Evolutionary conservation across 352 stramenopile genomes (phyloP), one percentile per base, ranked within the genome.

Genomic region (Phytopythium ostracodes): DNA sequence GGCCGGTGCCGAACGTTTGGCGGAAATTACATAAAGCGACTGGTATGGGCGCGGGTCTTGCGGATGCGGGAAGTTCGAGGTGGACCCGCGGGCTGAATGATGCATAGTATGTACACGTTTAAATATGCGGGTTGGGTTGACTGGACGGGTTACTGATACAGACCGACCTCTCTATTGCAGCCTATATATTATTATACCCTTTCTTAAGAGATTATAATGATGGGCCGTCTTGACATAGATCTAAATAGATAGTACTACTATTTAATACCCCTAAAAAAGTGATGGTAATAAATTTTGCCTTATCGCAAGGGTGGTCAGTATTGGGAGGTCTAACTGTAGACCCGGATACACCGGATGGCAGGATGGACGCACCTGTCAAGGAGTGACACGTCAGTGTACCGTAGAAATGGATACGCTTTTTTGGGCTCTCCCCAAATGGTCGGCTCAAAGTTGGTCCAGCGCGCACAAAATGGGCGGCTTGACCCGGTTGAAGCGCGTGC

Each of bases 361-460:
- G 17, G 42, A 47, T 24, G 42, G 42, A 1, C 38, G 42, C 42
- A 4, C 42, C 42, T 43, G 38, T 43, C 44, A 18, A 24, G 20
- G 18, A 10, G 46, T 53, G 46, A 53, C 46, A 53, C 46, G 46
- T 53, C 46, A 53, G 46, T 53, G 46, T 53, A 35, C 46, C 46
- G 12, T 27, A 20, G 20, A 53, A 51, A 69, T 69, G 63, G 63
- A 51, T 69, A 27, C 62, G 38, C 62, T 60, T 36, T 36, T 4
- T 4, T 44, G 51, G 44, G n/a, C n/a, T n/a, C n/a, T n/a, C n/a
- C n/a, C n/a, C n/a, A 43, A 43, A 43, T 8, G 12, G 38, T 43
- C 38, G 5, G 38, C 38, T 20, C 38, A 43, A 43, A 43, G 20
- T n/a, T n/a, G 38, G 38, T 43, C 38, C 38, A 18, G 38, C 6